phyloP scores from a whole-genome alignment of 257 asterid species.

The Paulownia fortunei region DNA sequence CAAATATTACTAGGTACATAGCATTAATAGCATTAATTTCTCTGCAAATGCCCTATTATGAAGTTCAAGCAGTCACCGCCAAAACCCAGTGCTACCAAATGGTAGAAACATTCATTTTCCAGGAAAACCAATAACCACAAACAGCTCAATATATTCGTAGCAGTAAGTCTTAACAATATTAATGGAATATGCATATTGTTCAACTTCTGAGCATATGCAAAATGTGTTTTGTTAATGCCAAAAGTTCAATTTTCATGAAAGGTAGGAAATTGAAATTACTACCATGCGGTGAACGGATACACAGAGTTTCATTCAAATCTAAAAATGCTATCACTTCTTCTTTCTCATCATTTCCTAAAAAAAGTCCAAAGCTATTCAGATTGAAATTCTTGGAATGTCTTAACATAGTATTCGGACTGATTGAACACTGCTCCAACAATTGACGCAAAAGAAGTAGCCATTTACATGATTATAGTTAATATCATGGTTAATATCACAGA shows the following conservation, averaged over 20 bases:
- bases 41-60: not conserved
- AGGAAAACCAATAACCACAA: not conserved
- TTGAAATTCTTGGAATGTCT: not conserved
- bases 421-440: not conserved
- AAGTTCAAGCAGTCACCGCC: not conserved
- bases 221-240: not conserved
- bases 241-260: not conserved
- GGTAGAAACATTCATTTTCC: not conserved
- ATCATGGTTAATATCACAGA: not conserved
- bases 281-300: not conserved
- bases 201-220: constrained; percentile 9
- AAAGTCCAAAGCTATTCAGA: not conserved
- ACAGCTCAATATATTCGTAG: not conserved
- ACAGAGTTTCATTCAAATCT: not conserved
- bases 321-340: not conserved
- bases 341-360: not conserved
- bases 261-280: not conserved
- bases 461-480: not conserved
- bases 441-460: not conserved
- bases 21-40: constrained; percentile 12
- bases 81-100: not conserved
- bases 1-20: constrained; percentile 7
- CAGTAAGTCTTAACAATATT: not conserved
- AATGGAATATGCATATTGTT: not conserved
- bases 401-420: not conserved